Conservation (phyloP, 441 rosid species). For the Adansonia gregorii region DNA sequence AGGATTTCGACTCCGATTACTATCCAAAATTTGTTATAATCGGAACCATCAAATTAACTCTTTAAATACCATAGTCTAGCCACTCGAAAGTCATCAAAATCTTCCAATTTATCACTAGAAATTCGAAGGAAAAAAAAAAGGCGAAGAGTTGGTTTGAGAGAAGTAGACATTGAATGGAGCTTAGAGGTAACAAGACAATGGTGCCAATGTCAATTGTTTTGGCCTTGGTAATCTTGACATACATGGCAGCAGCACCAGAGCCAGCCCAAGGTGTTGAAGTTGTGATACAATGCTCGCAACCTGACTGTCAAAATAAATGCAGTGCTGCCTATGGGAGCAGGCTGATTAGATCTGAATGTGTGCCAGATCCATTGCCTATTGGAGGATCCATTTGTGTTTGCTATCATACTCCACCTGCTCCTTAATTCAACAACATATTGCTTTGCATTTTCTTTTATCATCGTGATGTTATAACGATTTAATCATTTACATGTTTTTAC, state of each 20-base stretch:
- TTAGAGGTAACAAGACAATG: not conserved
- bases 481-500: no score
- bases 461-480: no score
- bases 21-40: no score
- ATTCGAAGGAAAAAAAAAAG: not conserved
- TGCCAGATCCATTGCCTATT: not conserved
- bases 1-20: no score
- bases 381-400: slow-evolving; percentile 4
- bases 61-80: no score
- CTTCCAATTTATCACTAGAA: no score
- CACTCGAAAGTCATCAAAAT: no score
- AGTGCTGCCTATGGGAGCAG: not conserved
- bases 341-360: not conserved
- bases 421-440: slow-evolving; percentile 6
- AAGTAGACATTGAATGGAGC: not conserved
- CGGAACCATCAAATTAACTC: no score
- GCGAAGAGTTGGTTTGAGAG: not conserved
- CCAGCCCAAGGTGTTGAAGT: not conserved
- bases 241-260: not conserved
- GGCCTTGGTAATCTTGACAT: not conserved
- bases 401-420: not conserved
- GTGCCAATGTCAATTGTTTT: not conserved
- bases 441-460: no score
- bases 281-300: not conserved
- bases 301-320: not conserved